A percentile compares a stretch with the other conserved stretches of the same genome.
phyloP scores from a whole-genome alignment of 257 asterid genomes.

The Petrea volubilis region DNA sequence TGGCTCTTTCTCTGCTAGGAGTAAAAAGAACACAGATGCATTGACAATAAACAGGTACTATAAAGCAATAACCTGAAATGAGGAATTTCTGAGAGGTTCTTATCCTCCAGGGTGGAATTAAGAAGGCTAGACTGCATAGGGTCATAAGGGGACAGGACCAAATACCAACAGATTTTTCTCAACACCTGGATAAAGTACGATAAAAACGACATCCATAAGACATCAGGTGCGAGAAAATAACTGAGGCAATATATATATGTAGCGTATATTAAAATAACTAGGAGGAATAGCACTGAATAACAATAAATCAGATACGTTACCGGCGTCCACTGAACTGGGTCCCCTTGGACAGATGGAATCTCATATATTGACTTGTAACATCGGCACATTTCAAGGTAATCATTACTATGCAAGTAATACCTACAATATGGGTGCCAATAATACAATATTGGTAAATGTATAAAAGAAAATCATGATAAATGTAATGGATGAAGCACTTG shows the following conservation, averaged over 20 bases:
- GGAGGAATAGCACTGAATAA: neutral
- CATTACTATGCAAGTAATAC: slow-evolving; percentile 77
- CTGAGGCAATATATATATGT: neutral
- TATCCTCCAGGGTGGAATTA: slow-evolving; percentile 89
- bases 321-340: slow-evolving; percentile 83
- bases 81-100: slow-evolving; percentile 90
- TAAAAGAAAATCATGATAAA: neutral
- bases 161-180: slow-evolving; percentile 95
- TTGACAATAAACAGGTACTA: too few species aligned
- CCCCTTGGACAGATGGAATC: slow-evolving; percentile 87
- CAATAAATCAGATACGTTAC: slow-evolving; percentile 36
- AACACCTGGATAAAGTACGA: slow-evolving; percentile 55
- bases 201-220: neutral
- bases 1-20: neutral
- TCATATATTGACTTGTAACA: slow-evolving; percentile 93
- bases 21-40: too few species aligned
- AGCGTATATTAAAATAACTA: neutral
- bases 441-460: neutral
- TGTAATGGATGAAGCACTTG: neutral
- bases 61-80: slow-evolving; percentile 81
- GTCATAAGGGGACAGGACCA: slow-evolving; percentile 90
- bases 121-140: slow-evolving; percentile 98
- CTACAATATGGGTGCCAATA: slow-evolving; percentile 38
- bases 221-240: slow-evolving; percentile 4
- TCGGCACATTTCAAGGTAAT: slow-evolving; percentile 97